Evolutionary conservation across 2,329 filamentous ascomycete species (phyloP).

Genomic region (Juglanconis juglandina): DNA sequence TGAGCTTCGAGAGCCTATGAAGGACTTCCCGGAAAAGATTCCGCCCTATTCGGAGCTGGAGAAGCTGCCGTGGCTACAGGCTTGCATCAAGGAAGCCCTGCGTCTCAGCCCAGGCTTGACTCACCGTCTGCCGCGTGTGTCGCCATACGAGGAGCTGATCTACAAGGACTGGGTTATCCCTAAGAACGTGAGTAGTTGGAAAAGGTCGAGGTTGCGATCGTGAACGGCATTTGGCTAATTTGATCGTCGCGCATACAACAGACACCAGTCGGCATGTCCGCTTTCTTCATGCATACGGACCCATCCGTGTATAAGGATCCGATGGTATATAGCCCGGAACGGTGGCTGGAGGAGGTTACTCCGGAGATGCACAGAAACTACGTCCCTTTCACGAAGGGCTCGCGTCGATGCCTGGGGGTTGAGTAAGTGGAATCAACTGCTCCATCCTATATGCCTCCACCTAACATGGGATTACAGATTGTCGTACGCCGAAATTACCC

Average conservation of each 20-base stretch:
- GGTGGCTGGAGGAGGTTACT: not conserved
- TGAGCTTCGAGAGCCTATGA: constrained; percentile 26
- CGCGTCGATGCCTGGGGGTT: not conserved
- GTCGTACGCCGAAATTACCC: not conserved
- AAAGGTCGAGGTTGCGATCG: not conserved
- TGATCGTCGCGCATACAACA: not conserved
- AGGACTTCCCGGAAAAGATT: constrained; percentile 20
- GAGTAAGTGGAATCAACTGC: not conserved
- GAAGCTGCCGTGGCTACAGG: constrained; percentile 15
- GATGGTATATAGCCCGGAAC: not conserved
- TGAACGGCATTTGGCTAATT: not conserved
- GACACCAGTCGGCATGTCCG: constrained; percentile 8
- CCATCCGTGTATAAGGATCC: not conserved
- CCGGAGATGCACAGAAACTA: not conserved
- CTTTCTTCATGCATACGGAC: constrained; percentile 1
- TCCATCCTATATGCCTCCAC: not conserved
- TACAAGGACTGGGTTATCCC: constrained; percentile 3
- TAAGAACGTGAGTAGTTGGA: not conserved
- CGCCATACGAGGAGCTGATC: not conserved
- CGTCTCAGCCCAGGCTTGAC: not conserved
- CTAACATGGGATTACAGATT: not conserved
- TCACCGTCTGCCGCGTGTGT: not conserved
- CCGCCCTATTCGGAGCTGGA: constrained; percentile 19
- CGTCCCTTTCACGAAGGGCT: not conserved
- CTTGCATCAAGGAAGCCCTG: constrained; percentile 20